Conservation (phyloP, 768 basidiomycete genomes). For the Hydnomerulius pinastri region DNA sequence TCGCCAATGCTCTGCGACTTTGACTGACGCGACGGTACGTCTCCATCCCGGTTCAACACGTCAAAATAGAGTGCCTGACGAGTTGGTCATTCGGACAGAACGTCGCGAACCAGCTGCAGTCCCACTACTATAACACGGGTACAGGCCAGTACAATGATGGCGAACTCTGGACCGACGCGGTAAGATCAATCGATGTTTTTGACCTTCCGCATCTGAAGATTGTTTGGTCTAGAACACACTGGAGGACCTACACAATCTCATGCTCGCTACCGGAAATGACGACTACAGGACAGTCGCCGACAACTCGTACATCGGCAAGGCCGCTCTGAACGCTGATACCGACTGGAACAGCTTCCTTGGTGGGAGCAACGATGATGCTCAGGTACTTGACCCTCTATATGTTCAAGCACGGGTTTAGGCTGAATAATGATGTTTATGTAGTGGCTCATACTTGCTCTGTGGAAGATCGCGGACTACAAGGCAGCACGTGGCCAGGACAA, state of each 20-base stretch:
- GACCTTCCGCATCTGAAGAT: background rate
- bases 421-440: slow-evolving; percentile 19
- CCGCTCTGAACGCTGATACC: slow-evolving; percentile 40
- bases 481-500: slow-evolving; percentile 35
- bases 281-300: slow-evolving; percentile 43
- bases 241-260: slow-evolving; percentile 59
- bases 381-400: slow-evolving; percentile 31
- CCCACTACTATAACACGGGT: slow-evolving; percentile 41
- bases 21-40: slow-evolving; percentile 15
- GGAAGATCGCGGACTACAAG: slow-evolving; percentile 61
- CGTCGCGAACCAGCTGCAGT: slow-evolving; percentile 29
- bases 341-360: slow-evolving; percentile 46
- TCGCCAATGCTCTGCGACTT: slow-evolving; percentile 8
- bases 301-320: slow-evolving; percentile 45
- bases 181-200: slow-evolving; percentile 22
- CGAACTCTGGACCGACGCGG: slow-evolving; percentile 58
- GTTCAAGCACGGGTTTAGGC: background rate
- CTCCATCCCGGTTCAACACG: background rate
- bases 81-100: slow-evolving; percentile 10
- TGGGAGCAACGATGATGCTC: slow-evolving; percentile 57
- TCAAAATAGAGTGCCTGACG: background rate
- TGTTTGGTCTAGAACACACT: slow-evolving; percentile 45
- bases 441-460: slow-evolving; percentile 59
- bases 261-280: slow-evolving; percentile 49
- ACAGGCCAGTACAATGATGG: slow-evolving; percentile 50